Percentiles rank a stretch among this genome's conserved stretches.
Evolutionary conservation across 768 basidiomycete genomes (phyloP).

Genomic region (Steccherinum ochraceum): DNA sequence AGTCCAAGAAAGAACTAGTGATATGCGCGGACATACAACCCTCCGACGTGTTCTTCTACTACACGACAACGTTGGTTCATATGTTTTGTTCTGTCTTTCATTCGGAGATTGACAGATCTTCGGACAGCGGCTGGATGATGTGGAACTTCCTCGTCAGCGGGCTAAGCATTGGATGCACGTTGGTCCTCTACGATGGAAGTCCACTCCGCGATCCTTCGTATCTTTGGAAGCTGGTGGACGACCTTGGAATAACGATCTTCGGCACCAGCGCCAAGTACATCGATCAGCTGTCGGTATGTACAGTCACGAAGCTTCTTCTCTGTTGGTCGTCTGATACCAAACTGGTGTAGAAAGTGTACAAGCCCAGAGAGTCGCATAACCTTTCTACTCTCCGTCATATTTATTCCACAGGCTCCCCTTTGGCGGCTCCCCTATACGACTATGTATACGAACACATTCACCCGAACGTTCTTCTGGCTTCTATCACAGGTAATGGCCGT

Average conservation of each 20-base stretch:
- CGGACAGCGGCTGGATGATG: constrained; percentile 81
- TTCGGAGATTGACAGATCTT: not conserved
- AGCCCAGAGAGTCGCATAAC: constrained; percentile 55
- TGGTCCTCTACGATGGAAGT: constrained; percentile 78
- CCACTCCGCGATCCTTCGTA: constrained; percentile 60
- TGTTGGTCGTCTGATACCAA: constrained; percentile 5
- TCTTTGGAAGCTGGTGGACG: constrained; percentile 65
- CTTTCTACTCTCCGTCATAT: constrained; percentile 61
- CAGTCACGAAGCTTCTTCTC: not conserved
- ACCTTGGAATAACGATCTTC: constrained; percentile 68
- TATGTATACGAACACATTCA: constrained; percentile 68
- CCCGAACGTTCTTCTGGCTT: constrained; percentile 57
- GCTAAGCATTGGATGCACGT: constrained; percentile 58
- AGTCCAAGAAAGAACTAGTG: constrained; percentile 63
- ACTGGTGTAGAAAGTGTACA: constrained; percentile 54
- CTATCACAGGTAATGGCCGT: constrained; percentile 57
- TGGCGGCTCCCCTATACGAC: constrained; percentile 64
- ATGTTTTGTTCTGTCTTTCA: not conserved
- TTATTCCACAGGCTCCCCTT: constrained; percentile 76
- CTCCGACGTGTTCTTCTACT: constrained; percentile 76
- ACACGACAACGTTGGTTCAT: constrained; percentile 64
- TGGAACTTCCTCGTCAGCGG: constrained; percentile 77
- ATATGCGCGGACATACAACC: constrained; percentile 61
- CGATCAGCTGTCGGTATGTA: constrained; percentile 63
- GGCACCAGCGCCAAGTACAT: constrained; percentile 84